Evolutionary conservation across 1,284 basidiomycete genomes (phyloP).

Genomic region (Meira miltonrushii): DNA sequence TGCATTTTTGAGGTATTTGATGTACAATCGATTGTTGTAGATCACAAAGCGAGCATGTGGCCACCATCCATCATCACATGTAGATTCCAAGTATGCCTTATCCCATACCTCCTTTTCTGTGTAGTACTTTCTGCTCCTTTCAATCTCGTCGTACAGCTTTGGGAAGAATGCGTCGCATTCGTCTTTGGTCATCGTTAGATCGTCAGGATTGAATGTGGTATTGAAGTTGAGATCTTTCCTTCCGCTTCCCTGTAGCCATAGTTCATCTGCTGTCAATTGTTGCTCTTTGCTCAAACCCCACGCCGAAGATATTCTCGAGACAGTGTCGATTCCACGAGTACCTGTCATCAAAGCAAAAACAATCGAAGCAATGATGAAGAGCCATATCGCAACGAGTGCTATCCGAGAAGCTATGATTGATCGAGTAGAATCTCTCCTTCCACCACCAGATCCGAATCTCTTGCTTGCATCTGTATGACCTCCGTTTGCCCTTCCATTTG

Average conservation of each 20-base stretch:
- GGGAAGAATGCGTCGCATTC: slow-evolving; percentile 49
- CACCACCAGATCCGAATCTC: no score
- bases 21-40: slow-evolving; percentile 43
- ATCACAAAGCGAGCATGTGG: slow-evolving; percentile 42
- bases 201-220: slow-evolving; percentile 43
- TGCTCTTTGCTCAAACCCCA: slow-evolving; percentile 1
- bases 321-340: not conserved
- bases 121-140: slow-evolving; percentile 32
- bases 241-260: slow-evolving; percentile 29
- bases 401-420: no score
- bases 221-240: slow-evolving; percentile 25
- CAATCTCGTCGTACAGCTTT: slow-evolving; percentile 40
- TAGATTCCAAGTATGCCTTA: not conserved
- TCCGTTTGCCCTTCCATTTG: no score
- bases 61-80: slow-evolving; percentile 42
- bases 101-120: slow-evolving; percentile 21
- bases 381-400: no score
- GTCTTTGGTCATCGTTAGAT: slow-evolving; percentile 40
- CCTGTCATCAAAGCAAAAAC: no score
- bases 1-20: slow-evolving; percentile 40
- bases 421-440: no score
- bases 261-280: slow-evolving; percentile 12
- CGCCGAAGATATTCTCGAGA: not conserved
- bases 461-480: no score
- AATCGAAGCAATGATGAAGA: no score